Conservation (phyloP, 352 stramenopile genomes). For the Pythium brassicae region DNA sequence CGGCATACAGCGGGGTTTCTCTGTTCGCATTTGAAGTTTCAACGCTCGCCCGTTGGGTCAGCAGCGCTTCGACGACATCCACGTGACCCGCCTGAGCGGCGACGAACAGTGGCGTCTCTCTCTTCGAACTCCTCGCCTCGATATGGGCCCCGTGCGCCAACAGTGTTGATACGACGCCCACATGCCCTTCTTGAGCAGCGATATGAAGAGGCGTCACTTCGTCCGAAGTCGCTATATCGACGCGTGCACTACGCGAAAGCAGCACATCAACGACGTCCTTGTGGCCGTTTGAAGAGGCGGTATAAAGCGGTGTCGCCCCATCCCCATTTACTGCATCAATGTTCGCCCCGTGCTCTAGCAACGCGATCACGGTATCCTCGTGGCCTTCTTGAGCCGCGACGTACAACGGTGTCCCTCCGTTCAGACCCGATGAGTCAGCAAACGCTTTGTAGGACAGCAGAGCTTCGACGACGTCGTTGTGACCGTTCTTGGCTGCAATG, state of each 20-base stretch:
- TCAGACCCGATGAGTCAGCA: slow-evolving; percentile 30
- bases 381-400: slow-evolving; percentile 39
- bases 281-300: not conserved
- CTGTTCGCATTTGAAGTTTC: not conserved
- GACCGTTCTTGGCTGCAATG: slow-evolving; percentile 31
- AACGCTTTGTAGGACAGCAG: slow-evolving; percentile 31
- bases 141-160: not conserved
- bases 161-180: not conserved
- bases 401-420: slow-evolving; percentile 38
- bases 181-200: not conserved
- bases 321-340: slow-evolving; percentile 16
- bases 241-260: not conserved
- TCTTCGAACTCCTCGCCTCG: not conserved
- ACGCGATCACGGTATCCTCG: slow-evolving; percentile 31
- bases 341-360: slow-evolving; percentile 32
- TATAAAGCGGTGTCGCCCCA: not conserved
- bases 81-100: too few species aligned
- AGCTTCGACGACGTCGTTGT: slow-evolving; percentile 28
- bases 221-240: not conserved
- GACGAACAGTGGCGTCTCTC: not conserved
- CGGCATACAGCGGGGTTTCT: not conserved
- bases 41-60: not conserved
- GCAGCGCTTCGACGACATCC: not conserved
- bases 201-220: not conserved
- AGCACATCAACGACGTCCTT: not conserved